Conservation (phyloP, 306 rosid genomes). For the Quercus wislizeni region DNA sequence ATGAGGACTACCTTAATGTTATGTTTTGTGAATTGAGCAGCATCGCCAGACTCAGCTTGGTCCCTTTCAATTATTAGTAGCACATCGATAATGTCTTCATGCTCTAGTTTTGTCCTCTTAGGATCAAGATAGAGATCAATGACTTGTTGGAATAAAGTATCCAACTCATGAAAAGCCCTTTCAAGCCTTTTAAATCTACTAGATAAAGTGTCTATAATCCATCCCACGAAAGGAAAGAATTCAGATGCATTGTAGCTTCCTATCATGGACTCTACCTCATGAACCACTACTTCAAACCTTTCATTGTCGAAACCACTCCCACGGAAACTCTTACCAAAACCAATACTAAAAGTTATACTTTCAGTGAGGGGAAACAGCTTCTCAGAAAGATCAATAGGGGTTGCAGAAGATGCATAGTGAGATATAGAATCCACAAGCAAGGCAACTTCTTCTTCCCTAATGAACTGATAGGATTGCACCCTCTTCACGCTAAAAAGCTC, state of each 20-base stretch:
- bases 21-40: not conserved
- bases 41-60: slow-evolving; percentile 5
- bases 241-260: slow-evolving; percentile 35
- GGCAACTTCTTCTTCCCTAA: slow-evolving; percentile 35
- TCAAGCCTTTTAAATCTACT: slow-evolving; percentile 27
- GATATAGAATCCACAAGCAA: slow-evolving; percentile 10
- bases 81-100: slow-evolving; percentile 40
- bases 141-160: slow-evolving; percentile 29
- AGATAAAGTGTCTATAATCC: slow-evolving; percentile 27
- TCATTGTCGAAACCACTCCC: not conserved
- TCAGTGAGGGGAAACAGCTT: not conserved
- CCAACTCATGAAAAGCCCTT: slow-evolving; percentile 27
- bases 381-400: slow-evolving; percentile 12
- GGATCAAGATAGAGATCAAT: slow-evolving; percentile 38
- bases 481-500: slow-evolving; percentile 34
- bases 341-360: slow-evolving; percentile 20
- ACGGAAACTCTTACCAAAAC: slow-evolving; percentile 16
- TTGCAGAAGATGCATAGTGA: not conserved
- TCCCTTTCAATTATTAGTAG: slow-evolving; percentile 35
- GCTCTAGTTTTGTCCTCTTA: not conserved
- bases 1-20: slow-evolving; percentile 40
- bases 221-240: slow-evolving; percentile 32
- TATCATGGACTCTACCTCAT: slow-evolving; percentile 5
- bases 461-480: slow-evolving; percentile 26
- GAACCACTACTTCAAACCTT: slow-evolving; percentile 4